These are phyloP conservation scores for Plasmodium relictum DNA, from an alignment of 169 alveolate genomes.

Conservation along the genomic window DNA sequence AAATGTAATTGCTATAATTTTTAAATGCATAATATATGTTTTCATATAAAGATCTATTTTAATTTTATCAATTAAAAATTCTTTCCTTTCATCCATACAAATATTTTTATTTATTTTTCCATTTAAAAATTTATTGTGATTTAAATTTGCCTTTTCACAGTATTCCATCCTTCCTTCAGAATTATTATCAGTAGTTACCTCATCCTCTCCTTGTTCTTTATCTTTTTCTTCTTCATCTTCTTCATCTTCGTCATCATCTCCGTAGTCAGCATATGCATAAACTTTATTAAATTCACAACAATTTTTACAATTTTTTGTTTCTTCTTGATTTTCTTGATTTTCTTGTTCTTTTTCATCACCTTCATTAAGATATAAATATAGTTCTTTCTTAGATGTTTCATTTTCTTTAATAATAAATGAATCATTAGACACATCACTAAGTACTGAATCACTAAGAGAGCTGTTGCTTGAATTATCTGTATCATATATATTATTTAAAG, in stretches of 20 bases:
- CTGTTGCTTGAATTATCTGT: constrained; percentile 58
- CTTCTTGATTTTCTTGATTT: constrained; percentile 4
- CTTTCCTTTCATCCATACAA: constrained; percentile 7
- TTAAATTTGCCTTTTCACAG: neutral
- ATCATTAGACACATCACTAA: constrained; percentile 65
- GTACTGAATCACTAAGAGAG: constrained; percentile 28
- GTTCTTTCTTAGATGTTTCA: neutral
- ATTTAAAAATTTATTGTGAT: neutral
- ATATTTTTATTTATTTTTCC: neutral
- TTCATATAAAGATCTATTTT: constrained; percentile 46
- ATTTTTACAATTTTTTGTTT: neutral
- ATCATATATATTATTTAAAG: constrained; percentile 64
- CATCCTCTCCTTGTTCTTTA: neutral
- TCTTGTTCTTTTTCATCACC: neutral
- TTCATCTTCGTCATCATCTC: constrained; percentile 11
- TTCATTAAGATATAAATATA: neutral
- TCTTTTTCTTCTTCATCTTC: constrained; percentile 17
- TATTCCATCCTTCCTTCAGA: neutral
- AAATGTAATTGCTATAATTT: constrained; percentile 59
- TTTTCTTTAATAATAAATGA: constrained; percentile 33
- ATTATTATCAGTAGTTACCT: neutral
- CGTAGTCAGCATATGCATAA: constrained; percentile 32
- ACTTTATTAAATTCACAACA: constrained; percentile 27
- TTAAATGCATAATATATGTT: constrained; percentile 75
- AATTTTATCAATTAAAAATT: constrained; percentile 36